Percentiles rank a stretch among this genome's conserved stretches.
Conservation (phyloP, 2,329 filamentous ascomycete species). For the Aureobasidium sp. region DNA sequence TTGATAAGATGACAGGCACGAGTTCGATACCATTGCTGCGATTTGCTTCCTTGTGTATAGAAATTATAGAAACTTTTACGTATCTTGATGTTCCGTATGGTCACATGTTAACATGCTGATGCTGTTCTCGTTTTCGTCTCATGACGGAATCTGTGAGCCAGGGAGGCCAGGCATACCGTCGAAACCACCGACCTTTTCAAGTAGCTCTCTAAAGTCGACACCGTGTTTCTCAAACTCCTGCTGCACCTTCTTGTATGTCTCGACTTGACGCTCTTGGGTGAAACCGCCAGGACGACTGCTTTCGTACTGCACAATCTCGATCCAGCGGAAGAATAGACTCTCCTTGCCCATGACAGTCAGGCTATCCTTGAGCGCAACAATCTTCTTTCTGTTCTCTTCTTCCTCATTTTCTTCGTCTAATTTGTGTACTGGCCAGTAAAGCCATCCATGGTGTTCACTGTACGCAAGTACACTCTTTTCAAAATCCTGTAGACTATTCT, state of each 20-base stretch:
- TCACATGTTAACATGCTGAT: background rate
- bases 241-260: conserved; percentile 66
- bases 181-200: conserved; percentile 61
- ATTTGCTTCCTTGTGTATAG: conserved; percentile 10
- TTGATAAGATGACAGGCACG: background rate
- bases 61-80: conserved; percentile 1
- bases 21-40: conserved; percentile 1
- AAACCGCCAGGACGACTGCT: conserved; percentile 67
- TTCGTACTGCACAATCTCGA: conserved; percentile 87
- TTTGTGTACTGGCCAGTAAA: conserved; percentile 39
- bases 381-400: conserved; percentile 63
- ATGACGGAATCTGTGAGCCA: background rate
- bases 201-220: conserved; percentile 77
- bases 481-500: conserved; percentile 58
- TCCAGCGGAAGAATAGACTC: conserved; percentile 83
- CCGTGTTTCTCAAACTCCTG: conserved; percentile 66
- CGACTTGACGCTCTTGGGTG: conserved; percentile 63
- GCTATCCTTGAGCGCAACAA: conserved; percentile 72
- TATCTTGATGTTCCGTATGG: background rate
- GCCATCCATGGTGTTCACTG: conserved; percentile 60
- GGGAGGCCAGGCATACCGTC: conserved; percentile 47
- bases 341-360: conserved; percentile 74
- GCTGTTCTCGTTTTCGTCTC: background rate
- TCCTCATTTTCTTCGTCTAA: conserved; percentile 34
- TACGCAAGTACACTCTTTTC: conserved; percentile 63